A percentile compares a stretch with the other conserved stretches of the same genome.
Evolutionary conservation across 345 rosid species (phyloP).

Genomic region (Streptanthus diversifolius): DNA sequence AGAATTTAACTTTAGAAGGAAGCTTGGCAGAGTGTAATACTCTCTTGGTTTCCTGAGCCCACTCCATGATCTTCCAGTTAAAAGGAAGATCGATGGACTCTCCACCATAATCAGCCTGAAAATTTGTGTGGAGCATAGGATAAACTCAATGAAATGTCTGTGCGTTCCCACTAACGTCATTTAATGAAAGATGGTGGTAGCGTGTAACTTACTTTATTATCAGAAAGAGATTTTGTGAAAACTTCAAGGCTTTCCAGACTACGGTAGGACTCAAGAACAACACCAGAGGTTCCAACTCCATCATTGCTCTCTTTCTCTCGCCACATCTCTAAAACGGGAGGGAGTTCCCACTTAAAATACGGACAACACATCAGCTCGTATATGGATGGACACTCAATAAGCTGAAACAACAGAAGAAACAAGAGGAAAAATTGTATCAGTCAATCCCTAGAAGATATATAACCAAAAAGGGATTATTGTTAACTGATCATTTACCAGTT

Average conservation of each 20-base stretch:
- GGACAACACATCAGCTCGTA: constrained; percentile 84
- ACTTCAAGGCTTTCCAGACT: constrained; percentile 55
- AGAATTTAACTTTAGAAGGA: constrained; percentile 83
- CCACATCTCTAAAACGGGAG: constrained; percentile 72
- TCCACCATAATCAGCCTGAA: constrained; percentile 68
- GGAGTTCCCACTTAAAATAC: constrained; percentile 58
- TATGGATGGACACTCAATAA: constrained; percentile 85
- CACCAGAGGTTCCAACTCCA: constrained; percentile 40
- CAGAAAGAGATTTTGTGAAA: constrained; percentile 61
- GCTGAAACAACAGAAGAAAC: constrained; percentile 41
- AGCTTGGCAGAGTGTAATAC: constrained; percentile 59
- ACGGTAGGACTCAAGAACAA: constrained; percentile 64
- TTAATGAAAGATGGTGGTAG: not conserved
- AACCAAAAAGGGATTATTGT: not conserved
- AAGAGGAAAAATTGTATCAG: not conserved
- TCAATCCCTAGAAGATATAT: not conserved
- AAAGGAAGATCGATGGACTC: constrained; percentile 66
- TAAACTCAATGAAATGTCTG: not conserved
- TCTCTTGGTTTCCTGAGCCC: constrained; percentile 69
- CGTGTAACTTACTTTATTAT: constrained; percentile 54
- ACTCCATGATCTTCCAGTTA: constrained; percentile 77
- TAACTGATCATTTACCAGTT: constrained; percentile 48
- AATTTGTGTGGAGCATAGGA: not conserved
- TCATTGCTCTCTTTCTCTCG: constrained; percentile 48
- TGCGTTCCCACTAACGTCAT: not conserved